Evolutionary conservation across 495 filamentous ascomycete genomes (phyloP).

Genomic region (Hypomontagnella submonticulosa): DNA sequence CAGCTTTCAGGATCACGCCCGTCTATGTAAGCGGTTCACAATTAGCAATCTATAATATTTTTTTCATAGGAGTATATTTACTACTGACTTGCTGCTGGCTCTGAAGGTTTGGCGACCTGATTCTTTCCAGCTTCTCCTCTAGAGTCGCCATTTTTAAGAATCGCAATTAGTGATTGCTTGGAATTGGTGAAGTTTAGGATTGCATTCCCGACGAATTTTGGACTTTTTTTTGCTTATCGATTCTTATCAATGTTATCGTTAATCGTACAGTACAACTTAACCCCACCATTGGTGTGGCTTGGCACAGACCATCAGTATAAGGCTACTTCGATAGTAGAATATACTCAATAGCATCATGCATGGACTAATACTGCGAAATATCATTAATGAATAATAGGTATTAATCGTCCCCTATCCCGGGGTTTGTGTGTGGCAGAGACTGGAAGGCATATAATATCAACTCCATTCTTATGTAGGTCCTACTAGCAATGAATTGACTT

Average conservation of each 20-base stretch:
- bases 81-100: conserved; percentile 86
- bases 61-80: conserved; percentile 2
- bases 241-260: conserved; percentile 47
- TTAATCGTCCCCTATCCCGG: too few species aligned
- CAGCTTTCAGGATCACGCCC: conserved; percentile 84
- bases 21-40: conserved; percentile 64
- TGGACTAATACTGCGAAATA: not conserved
- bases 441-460: too few species aligned
- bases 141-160: conserved; percentile 74
- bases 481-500: conserved; percentile 1
- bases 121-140: conserved; percentile 92
- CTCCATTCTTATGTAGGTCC: conserved; percentile 14
- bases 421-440: too few species aligned
- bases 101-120: conserved; percentile 94
- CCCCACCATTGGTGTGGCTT: conserved; percentile 39
- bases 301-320: conserved; percentile 3
- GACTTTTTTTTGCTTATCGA: conserved; percentile 45
- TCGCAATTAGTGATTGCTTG: conserved; percentile 44
- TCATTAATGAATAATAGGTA: too few species aligned
- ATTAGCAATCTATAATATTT: conserved; percentile 17
- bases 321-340: not conserved
- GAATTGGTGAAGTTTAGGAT: conserved; percentile 22
- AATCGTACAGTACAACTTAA: conserved; percentile 21
- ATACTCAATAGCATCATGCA: too few species aligned
- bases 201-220: conserved; percentile 38